A percentile compares a stretch with the other conserved stretches of the same genome.
Evolutionary conservation across 139 green algal genomes (phyloP).

Genomic region (Axilococcus clingmanii): DNA sequence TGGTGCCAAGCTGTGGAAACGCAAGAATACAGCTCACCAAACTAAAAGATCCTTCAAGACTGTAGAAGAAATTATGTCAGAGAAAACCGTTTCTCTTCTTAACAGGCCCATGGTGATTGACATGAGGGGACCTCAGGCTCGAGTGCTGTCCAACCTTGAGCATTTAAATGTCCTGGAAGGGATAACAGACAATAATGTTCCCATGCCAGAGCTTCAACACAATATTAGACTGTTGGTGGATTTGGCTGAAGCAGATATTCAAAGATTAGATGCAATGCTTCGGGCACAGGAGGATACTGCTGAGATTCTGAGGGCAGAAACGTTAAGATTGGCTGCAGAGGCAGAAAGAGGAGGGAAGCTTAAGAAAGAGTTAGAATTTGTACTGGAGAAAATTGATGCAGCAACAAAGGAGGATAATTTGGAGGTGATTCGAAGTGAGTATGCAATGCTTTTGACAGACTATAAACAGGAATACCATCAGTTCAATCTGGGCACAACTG

Average conservation of each 20-base stretch:
- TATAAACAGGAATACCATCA: slow-evolving; percentile 74
- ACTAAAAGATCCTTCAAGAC: slow-evolving; percentile 51
- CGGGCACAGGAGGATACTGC: slow-evolving; percentile 2
- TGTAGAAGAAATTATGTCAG: slow-evolving; percentile 67
- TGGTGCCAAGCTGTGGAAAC: slow-evolving; percentile 43
- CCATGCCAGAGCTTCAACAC: slow-evolving; percentile 96
- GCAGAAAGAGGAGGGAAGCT: neutral
- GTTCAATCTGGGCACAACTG: slow-evolving; percentile 67
- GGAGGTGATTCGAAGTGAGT: slow-evolving; percentile 28
- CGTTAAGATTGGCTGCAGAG: neutral
- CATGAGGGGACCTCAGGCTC: slow-evolving; percentile 78
- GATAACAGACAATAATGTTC: slow-evolving; percentile 10
- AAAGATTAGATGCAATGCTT: slow-evolving; percentile 11
- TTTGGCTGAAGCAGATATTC: slow-evolving; percentile 80
- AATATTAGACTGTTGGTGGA: slow-evolving; percentile 93
- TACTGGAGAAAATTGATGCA: slow-evolving; percentile 1
- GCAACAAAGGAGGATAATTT: slow-evolving; percentile 9
- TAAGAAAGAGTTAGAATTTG: neutral
- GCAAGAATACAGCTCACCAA: slow-evolving; percentile 30
- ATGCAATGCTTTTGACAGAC: slow-evolving; percentile 15
- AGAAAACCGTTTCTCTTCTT: neutral
- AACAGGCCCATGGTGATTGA: slow-evolving; percentile 65
- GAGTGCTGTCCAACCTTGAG: slow-evolving; percentile 84
- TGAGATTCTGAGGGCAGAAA: neutral
- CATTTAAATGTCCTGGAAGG: slow-evolving; percentile 56